Evolutionary conservation across 306 rosid genomes (phyloP).

Genomic region (Sicyos edulis): DNA sequence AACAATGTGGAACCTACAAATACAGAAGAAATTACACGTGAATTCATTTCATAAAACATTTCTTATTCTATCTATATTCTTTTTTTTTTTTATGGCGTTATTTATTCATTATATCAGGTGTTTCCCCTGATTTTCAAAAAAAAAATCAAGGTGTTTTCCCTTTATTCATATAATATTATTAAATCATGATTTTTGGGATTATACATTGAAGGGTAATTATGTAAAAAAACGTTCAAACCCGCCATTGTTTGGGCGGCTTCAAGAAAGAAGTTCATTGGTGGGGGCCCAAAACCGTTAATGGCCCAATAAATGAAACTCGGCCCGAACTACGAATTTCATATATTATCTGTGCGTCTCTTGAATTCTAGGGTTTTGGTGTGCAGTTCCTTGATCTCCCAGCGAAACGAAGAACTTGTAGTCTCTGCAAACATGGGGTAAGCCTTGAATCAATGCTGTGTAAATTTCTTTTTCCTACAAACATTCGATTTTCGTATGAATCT

Average conservation of each 20-base stretch:
- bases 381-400: neutral
- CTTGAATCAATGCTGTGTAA: neutral
- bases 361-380: slow-evolving; percentile 2
- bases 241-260: neutral
- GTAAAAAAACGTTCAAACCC: neutral
- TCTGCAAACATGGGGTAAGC: slow-evolving; percentile 15
- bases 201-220: neutral
- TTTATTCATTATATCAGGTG: too few species aligned
- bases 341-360: neutral
- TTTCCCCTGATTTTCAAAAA: too few species aligned
- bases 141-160: too few species aligned
- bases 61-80: too few species aligned
- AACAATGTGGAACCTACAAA: too few species aligned
- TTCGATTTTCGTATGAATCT: neutral
- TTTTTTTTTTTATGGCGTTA: too few species aligned
- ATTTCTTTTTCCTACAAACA: neutral
- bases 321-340: neutral
- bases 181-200: too few species aligned
- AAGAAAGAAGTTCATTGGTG: neutral
- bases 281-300: neutral
- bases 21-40: too few species aligned
- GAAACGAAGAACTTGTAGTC: neutral
- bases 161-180: too few species aligned
- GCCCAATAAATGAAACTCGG: neutral
- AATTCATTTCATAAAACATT: too few species aligned